These are phyloP conservation scores for Begonia masoniana DNA, from an alignment of 306 rosid species.

Conservation along the genomic window DNA sequence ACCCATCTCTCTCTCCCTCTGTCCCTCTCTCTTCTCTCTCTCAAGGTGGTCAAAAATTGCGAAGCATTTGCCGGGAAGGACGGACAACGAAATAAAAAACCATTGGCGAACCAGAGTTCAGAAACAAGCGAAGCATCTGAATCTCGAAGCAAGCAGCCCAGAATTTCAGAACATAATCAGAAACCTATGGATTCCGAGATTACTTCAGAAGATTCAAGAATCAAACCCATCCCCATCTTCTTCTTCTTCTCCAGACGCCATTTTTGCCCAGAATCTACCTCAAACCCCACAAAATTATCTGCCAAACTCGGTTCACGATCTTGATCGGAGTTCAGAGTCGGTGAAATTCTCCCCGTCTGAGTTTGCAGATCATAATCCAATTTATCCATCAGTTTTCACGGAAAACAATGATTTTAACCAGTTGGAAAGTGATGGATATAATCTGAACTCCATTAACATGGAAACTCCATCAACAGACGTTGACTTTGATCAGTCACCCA, in stretches of 20 bases:
- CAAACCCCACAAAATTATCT: too few relatives aligned
- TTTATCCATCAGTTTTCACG: too few relatives aligned
- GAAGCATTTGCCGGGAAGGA: slow-evolving; percentile 54
- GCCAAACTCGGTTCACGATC: too few relatives aligned
- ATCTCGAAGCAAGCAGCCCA: slow-evolving; percentile 22
- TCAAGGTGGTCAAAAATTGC: slow-evolving; percentile 76
- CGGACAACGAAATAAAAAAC: slow-evolving; percentile 75
- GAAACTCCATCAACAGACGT: slow-evolving; percentile 1
- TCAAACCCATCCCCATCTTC: slow-evolving; percentile 18
- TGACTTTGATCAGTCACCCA: slow-evolving; percentile 15
- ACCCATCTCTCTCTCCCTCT: too few relatives aligned
- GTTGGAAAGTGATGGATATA: slow-evolving; percentile 5
- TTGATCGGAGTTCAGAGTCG: too few relatives aligned
- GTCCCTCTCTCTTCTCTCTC: neutral
- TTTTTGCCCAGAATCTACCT: too few relatives aligned
- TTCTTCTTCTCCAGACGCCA: slow-evolving; percentile 1
- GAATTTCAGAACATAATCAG: slow-evolving; percentile 34
- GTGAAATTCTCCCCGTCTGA: too few relatives aligned
- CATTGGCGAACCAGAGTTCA: slow-evolving; percentile 72
- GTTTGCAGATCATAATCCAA: too few relatives aligned
- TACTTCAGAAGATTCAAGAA: slow-evolving; percentile 25
- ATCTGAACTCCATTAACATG: slow-evolving; percentile 19
- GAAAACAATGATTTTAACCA: too few relatives aligned
- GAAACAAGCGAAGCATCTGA: slow-evolving; percentile 49
- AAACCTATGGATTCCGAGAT: slow-evolving; percentile 31